Base-by-base conservation (phyloP, 2,329 filamentous ascomycete species). In the Fusarium nelsonii region DNA sequence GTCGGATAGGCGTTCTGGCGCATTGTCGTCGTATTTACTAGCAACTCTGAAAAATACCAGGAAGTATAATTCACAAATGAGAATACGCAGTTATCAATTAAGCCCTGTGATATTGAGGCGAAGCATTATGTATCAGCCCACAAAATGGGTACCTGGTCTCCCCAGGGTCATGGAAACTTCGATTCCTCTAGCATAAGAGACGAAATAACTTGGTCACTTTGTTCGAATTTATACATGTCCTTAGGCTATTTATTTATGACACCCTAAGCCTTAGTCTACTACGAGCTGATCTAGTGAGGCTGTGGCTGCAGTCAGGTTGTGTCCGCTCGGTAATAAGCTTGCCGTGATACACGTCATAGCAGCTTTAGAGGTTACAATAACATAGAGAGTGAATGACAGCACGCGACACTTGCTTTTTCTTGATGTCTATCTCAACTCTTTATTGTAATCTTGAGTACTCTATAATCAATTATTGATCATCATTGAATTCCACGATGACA, bases 271-370 rank as follows among this genome's bases (percentile, higher is more conserved):
- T 23, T 23, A 23, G 23, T 23, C 4, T 23, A 23, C 23, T 36
- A 16, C 14, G 18, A 49, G 26, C 16, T 18, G 20, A 11, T 32
- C 34, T 50, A 32, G 33, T 44, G 45, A 65, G 53, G 62, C 40
- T 65, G 46, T 59, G 40, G 52, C 53, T 52, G 33, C 9, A 11
- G 15, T 23, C 23, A 23, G 23, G 23, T 15, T 40, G 28, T 37
- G 55, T 44, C 40, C 49, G 40, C 49, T 16, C 55, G 30, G 48
- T 44, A 57, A 40, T 49, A 52, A 57, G 52, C 36, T 20, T 54
- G 43, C 55, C 41, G 40, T 54, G 36, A 65, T 30, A 54, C 52
- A 72, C 69, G 69, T 72, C 69, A 72, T 71, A 57, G 18, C 15
- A 48, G 40, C 15, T 58, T 14, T 32, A 46, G 23, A 57, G 44